Evolutionary conservation across 2,329 filamentous ascomycete species (phyloP).

Genomic region (Aspergillus thermomutatus): DNA sequence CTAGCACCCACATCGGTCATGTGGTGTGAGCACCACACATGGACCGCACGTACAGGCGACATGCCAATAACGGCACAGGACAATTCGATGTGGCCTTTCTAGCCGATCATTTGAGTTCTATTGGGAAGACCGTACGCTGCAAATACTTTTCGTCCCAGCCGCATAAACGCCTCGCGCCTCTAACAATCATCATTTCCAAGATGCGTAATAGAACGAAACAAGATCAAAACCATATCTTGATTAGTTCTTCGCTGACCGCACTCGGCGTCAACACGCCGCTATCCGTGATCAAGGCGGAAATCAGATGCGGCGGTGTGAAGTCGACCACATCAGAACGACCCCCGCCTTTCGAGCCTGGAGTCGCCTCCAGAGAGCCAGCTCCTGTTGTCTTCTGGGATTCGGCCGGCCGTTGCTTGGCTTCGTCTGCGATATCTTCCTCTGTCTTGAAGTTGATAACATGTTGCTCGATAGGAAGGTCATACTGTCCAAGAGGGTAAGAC

Average conservation of each 20-base stretch:
- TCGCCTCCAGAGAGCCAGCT: conserved; percentile 1
- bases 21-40: no score
- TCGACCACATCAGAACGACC: conserved; percentile 41
- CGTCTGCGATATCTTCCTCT: conserved; percentile 46
- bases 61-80: neutral
- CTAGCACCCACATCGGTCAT: no score
- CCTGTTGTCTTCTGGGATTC: conserved; percentile 16
- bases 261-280: conserved; percentile 61
- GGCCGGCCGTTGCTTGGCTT: conserved; percentile 43
- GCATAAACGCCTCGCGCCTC: conserved; percentile 11
- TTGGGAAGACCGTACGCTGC: conserved; percentile 1
- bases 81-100: neutral
- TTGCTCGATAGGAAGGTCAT: conserved; percentile 77
- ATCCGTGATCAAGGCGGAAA: conserved; percentile 64
- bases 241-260: conserved; percentile 64
- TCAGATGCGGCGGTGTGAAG: conserved; percentile 57
- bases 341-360: conserved; percentile 15
- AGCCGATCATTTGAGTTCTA: neutral
- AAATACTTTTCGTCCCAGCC: conserved; percentile 2
- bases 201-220: conserved; percentile 4
- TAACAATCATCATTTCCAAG: conserved; percentile 15
- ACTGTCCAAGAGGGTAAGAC: conserved; percentile 77
- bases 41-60: neutral
- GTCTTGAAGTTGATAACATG: conserved; percentile 70
- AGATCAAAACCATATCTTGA: conserved; percentile 55